A percentile compares a stretch with the other conserved stretches of the same genome.
These are phyloP conservation scores for Inonotus obliquus DNA, from an alignment of 1,284 basidiomycete species.

Conservation along the genomic window DNA sequence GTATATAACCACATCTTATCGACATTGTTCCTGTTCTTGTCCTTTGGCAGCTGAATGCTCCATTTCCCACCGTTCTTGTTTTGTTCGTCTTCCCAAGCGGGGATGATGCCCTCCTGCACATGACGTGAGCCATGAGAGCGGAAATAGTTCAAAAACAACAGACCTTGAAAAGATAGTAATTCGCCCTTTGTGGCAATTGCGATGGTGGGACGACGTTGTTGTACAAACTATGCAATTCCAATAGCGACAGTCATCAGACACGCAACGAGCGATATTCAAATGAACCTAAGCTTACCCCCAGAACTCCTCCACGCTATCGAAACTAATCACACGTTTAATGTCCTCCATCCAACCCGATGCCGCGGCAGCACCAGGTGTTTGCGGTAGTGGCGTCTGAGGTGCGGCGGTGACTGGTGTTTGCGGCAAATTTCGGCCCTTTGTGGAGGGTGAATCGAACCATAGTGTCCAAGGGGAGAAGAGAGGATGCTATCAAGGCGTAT, in stretches of 20 bases:
- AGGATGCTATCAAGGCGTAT: slow-evolving; percentile 59
- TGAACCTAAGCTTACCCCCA: slow-evolving; percentile 69
- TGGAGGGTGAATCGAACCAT: slow-evolving; percentile 92
- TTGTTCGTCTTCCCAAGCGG: slow-evolving; percentile 94
- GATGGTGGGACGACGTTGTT: slow-evolving; percentile 99
- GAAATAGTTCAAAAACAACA: slow-evolving; percentile 11
- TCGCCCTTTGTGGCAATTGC: slow-evolving; percentile 89
- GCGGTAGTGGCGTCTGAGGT: slow-evolving; percentile 65
- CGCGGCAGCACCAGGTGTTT: slow-evolving; percentile 56
- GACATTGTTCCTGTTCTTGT: slow-evolving; percentile 82
- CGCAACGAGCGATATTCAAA: background rate
- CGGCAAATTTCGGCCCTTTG: slow-evolving; percentile 82
- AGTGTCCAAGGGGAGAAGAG: slow-evolving; percentile 94
- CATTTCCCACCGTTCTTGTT: slow-evolving; percentile 98
- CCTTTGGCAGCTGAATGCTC: slow-evolving; percentile 95
- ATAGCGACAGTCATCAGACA: background rate
- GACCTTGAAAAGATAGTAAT: slow-evolving; percentile 98
- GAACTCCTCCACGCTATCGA: slow-evolving; percentile 95
- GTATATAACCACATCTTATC: slow-evolving; percentile 99
- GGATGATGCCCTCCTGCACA: slow-evolving; percentile 83
- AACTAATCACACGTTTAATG: slow-evolving; percentile 89
- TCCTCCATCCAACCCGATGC: slow-evolving; percentile 95
- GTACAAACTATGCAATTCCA: slow-evolving; percentile 60
- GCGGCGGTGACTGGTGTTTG: slow-evolving; percentile 80
- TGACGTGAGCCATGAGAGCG: background rate